Conservation (phyloP, 2,329 filamentous ascomycete species). For the Aphanocladium album region DNA sequence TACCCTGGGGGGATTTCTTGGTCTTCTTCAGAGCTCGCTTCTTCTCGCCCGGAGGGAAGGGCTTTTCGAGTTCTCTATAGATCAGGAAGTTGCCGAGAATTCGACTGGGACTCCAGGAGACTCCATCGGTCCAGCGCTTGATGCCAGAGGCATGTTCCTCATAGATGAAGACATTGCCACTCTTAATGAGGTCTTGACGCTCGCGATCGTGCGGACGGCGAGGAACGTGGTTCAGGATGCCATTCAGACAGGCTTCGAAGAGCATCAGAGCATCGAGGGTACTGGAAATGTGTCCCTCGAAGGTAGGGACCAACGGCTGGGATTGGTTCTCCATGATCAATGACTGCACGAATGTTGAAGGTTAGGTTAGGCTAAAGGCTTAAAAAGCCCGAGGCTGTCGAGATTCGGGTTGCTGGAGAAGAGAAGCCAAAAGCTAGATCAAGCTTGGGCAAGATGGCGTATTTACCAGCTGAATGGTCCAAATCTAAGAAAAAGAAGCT, state of each 20-base stretch:
- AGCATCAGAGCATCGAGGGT: slow-evolving; percentile 73
- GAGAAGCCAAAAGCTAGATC: neutral
- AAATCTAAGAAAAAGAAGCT: neutral
- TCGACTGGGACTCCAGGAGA: slow-evolving; percentile 84
- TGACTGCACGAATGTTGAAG: neutral
- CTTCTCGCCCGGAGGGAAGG: slow-evolving; percentile 78
- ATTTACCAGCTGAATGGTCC: neutral
- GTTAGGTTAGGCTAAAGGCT: neutral
- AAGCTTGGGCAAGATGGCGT: neutral
- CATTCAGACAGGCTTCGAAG: slow-evolving; percentile 72
- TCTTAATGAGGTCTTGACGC: slow-evolving; percentile 68
- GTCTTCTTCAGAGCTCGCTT: slow-evolving; percentile 74
- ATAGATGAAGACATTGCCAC: slow-evolving; percentile 86
- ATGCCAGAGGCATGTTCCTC: slow-evolving; percentile 87
- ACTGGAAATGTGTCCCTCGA: slow-evolving; percentile 60
- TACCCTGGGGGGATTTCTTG: slow-evolving; percentile 35
- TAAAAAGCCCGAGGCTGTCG: neutral
- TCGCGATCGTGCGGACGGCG: slow-evolving; percentile 84
- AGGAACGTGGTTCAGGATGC: slow-evolving; percentile 67
- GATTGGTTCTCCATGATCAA: slow-evolving; percentile 23
- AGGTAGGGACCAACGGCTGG: slow-evolving; percentile 54
- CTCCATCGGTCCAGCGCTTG: slow-evolving; percentile 90
- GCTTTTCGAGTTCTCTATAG: slow-evolving; percentile 75
- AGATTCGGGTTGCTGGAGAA: neutral
- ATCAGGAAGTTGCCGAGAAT: slow-evolving; percentile 82